phyloP scores from a whole-genome alignment of 2,329 filamentous ascomycete genomes.

The Fonsecaea monophora region DNA sequence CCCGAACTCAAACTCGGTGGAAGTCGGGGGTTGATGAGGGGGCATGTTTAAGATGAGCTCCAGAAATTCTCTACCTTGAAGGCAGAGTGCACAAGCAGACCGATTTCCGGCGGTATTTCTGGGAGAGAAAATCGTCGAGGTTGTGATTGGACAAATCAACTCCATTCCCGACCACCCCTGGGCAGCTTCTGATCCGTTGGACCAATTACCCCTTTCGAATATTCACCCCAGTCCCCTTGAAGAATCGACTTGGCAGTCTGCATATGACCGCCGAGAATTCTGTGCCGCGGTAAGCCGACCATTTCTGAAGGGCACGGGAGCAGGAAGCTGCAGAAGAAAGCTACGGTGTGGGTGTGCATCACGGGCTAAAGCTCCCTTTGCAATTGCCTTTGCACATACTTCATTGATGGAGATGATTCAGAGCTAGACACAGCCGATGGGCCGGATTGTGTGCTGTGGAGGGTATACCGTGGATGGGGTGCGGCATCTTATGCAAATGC shows the following conservation, averaged over 20 bases:
- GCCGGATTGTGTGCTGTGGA: neutral
- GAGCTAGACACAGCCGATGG: neutral
- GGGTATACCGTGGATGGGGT: slow-evolving; percentile 6
- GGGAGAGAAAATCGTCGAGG: neutral
- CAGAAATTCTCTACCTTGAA: neutral
- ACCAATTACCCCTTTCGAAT: neutral
- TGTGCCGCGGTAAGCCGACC: slow-evolving; percentile 19
- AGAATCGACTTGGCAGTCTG: neutral
- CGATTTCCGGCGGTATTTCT: slow-evolving; percentile 3
- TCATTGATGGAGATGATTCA: slow-evolving; percentile 5
- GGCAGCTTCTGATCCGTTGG: neutral
- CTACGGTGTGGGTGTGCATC: neutral
- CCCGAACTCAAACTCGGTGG: slow-evolving; percentile 16
- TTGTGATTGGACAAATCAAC: slow-evolving; percentile 9
- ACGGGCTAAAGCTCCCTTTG: neutral
- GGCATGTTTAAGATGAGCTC: neutral
- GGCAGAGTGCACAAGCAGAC: neutral
- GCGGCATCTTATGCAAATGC: slow-evolving; percentile 4
- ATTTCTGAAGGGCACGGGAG: neutral
- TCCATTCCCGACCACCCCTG: neutral
- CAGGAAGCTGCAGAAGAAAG: neutral
- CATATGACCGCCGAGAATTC: slow-evolving; percentile 4
- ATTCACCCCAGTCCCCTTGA: neutral
- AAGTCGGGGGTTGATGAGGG: slow-evolving; percentile 7
- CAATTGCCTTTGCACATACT: neutral